Evolutionary conservation across 192 early-diverging fungal species (phyloP).

Genomic region (Phlyctochytrium planicorne): DNA sequence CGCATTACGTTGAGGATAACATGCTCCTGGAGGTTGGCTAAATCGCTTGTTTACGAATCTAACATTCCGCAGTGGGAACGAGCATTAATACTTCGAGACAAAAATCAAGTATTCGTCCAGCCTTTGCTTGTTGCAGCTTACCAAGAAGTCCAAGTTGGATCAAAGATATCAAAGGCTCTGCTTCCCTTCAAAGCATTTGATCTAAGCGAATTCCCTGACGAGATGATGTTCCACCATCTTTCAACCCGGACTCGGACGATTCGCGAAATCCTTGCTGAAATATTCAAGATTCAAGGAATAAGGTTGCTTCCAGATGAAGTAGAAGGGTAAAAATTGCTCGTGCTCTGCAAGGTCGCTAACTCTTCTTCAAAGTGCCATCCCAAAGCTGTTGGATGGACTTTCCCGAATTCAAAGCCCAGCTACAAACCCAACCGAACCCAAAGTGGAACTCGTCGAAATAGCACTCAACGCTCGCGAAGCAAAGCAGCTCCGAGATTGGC

Average conservation of each 20-base stretch:
- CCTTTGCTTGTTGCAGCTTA: background rate
- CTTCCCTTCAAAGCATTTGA: background rate
- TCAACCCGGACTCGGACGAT: background rate
- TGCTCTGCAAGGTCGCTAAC: background rate
- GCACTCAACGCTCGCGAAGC: background rate
- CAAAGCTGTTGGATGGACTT: background rate
- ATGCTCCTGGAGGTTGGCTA: background rate
- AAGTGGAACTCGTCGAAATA: background rate
- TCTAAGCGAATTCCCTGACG: background rate
- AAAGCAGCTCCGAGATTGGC: background rate
- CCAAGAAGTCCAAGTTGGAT: background rate
- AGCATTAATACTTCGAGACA: background rate
- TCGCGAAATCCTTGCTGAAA: background rate
- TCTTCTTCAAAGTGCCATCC: background rate
- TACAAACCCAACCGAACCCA: background rate
- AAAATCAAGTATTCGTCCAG: background rate
- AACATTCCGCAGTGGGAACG: background rate
- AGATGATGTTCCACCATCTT: background rate
- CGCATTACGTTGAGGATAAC: background rate
- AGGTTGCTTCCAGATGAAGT: background rate
- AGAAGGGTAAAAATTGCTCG: background rate
- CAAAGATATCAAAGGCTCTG: background rate
- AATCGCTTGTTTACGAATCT: background rate
- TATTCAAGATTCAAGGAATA: background rate
- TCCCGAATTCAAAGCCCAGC: background rate